Percentiles rank a stretch among this genome's conserved stretches.
Conservation (phyloP, 257 asterid species). For the Fraxinus americana region DNA sequence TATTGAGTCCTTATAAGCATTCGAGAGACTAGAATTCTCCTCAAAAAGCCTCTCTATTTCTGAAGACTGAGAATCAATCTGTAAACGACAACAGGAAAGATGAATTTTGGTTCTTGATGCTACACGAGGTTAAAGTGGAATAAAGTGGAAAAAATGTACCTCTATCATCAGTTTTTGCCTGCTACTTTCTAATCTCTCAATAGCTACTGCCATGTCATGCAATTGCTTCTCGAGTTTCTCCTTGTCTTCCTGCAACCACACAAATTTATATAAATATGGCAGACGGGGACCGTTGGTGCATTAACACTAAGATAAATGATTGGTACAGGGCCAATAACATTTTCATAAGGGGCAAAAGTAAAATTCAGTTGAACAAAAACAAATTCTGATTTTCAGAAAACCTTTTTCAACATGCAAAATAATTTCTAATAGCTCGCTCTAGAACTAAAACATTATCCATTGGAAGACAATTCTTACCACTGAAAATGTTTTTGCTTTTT, state of each 20-base stretch:
- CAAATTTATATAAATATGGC: conserved; percentile 10
- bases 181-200: conserved; percentile 89
- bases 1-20: conserved; percentile 80
- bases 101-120: conserved; percentile 34
- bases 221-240: conserved; percentile 90
- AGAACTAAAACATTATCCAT: conserved; percentile 17
- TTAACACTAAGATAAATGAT: conserved; percentile 3
- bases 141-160: conserved; percentile 44
- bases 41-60: conserved; percentile 92
- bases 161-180: conserved; percentile 87
- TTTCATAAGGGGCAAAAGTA: not conserved
- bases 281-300: conserved; percentile 6
- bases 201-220: conserved; percentile 93
- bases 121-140: conserved; percentile 18
- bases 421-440: not conserved
- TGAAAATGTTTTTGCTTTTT: conserved; percentile 49
- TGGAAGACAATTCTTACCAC: conserved; percentile 46
- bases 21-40: conserved; percentile 75
- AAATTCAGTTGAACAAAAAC: not conserved
- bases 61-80: conserved; percentile 96
- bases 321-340: not conserved
- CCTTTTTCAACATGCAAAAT: not conserved
- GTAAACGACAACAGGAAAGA: conserved; percentile 30
- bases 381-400: conserved; percentile 13
- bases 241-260: conserved; percentile 68